Evolutionary conservation across 2,329 filamentous ascomycete genomes (phyloP), one percentile per base, ranked within the genome.

Genomic region (Alternaria ventricosa): DNA sequence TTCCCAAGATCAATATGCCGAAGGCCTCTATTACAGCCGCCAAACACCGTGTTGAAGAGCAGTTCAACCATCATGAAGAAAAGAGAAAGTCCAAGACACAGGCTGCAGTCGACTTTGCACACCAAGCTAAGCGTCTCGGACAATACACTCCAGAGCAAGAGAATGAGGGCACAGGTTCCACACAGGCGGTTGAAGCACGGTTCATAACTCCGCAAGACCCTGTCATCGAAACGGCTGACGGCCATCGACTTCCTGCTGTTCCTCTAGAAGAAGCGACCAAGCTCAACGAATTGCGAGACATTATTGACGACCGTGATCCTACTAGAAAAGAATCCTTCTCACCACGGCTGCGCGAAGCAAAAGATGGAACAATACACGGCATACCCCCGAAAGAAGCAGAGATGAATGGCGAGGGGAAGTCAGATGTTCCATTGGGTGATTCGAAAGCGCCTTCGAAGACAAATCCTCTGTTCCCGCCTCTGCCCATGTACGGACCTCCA

Each of bases 401-500:
- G 10, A 63, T 75, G 15, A 66, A 80, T 20, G 65, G 83, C 58
- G 79, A 74, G 36, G 82, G 60, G 76, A 84, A 82, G 58, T 82
- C 84, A 5, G 81, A 83, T 33, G 84, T 79, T 0, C 78, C 83
- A 10, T 68, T 86, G 57, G 79, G 76, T 25, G 74, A 80, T 62
- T 81, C 80, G 15, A 75, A 83, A 27, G 89, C 91, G 0, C 88
- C 89, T 1, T 89, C 89, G 8, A 86, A 88, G 67, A 94, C 92
- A 2, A 90, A 94, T 69, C 91, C 92, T 4, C 82, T 97, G 6
- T 97, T 97, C 69, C 94, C 94, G 6, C 92, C 93, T 2, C 80
- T 97, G 9, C 94, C 94, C 0, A 83, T 93, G 1, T 97, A 97
- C 71, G 92, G 92, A 0, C 90, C 93, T 0, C 89, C 93, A 0